Conservation (phyloP, 306 rosid species). For the Begonia peltatifolia region DNA sequence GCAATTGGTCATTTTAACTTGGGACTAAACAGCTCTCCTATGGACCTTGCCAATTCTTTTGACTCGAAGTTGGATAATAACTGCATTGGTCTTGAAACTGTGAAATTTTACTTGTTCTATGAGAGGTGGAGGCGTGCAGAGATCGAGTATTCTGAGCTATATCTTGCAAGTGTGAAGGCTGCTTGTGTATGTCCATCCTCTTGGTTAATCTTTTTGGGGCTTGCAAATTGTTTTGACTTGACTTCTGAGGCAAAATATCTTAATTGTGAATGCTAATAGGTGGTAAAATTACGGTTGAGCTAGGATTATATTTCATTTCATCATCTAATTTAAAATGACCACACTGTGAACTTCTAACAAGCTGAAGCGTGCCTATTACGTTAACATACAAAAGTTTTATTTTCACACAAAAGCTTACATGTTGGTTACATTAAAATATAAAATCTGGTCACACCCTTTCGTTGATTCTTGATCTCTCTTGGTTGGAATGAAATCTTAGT, state of each 20-base stretch:
- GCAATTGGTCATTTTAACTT: constrained; percentile 82
- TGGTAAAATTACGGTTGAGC: too few relatives aligned
- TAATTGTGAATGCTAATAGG: too few relatives aligned
- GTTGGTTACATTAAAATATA: too few relatives aligned
- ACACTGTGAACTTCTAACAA: too few relatives aligned
- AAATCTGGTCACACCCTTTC: too few relatives aligned
- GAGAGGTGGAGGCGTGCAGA: constrained; percentile 94
- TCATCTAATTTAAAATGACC: too few relatives aligned
- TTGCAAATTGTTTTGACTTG: too few relatives aligned
- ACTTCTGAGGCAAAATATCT: too few relatives aligned
- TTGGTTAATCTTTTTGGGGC: constrained; percentile 2
- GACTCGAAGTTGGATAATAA: constrained; percentile 16
- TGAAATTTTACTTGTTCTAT: constrained; percentile 37
- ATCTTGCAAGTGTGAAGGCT: constrained; percentile 39
- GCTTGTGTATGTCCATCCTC: constrained; percentile 36
- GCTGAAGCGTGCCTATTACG: too few relatives aligned
- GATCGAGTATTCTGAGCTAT: constrained; percentile 39
- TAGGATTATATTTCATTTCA: too few relatives aligned
- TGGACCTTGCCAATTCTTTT: constrained; percentile 46
- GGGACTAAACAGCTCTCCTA: constrained; percentile 55
- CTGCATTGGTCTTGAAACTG: constrained; percentile 36
- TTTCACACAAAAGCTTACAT: too few relatives aligned
- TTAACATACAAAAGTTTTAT: too few relatives aligned
- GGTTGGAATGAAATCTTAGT: not conserved
- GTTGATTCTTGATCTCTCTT: not conserved